Percentiles rank a stretch among this genome's conserved stretches.
phyloP scores from a whole-genome alignment of 1,284 basidiomycete species.

The Naganishia sp. region DNA sequence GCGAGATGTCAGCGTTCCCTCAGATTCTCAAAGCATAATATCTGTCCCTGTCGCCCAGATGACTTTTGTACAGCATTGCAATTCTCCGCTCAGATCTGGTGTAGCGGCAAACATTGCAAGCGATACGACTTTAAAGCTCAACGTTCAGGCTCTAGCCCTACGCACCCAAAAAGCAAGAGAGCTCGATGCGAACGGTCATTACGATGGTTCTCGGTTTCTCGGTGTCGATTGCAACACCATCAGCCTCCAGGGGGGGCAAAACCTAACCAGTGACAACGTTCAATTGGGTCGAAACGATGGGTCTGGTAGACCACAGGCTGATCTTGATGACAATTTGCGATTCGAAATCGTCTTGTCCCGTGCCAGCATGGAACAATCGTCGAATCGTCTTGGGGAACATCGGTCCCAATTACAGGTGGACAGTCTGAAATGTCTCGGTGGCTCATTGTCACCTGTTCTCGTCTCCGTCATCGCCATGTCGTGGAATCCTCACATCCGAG shows the following conservation, averaged over 20 bases:
- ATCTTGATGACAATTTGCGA: constrained; percentile 22
- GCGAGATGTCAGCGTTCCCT: not conserved
- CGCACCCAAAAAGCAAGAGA: constrained; percentile 10
- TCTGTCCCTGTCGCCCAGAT: constrained; percentile 3
- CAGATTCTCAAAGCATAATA: not conserved
- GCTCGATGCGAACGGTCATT: not conserved
- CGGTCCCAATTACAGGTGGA: not conserved
- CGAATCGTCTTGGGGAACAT: not conserved
- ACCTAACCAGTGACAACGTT: constrained; percentile 6
- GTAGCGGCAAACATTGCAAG: constrained; percentile 19
- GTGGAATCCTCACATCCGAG: constrained; percentile 2
- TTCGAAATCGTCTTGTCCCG: constrained; percentile 4
- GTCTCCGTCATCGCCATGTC: constrained; percentile 14
- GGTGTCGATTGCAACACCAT: not conserved
- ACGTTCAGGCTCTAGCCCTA: not conserved
- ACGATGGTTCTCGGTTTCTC: not conserved
- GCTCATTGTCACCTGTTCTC: constrained; percentile 14
- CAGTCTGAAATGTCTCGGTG: not conserved
- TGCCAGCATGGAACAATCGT: not conserved
- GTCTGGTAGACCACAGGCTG: constrained; percentile 14
- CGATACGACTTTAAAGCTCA: constrained; percentile 7
- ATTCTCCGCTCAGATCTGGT: not conserved
- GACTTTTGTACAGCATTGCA: constrained; percentile 8
- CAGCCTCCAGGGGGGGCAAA: constrained; percentile 5
- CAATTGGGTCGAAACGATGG: constrained; percentile 14